Conservation (phyloP, 73 alveolate species). For the Tetrahymena thermophila region DNA sequence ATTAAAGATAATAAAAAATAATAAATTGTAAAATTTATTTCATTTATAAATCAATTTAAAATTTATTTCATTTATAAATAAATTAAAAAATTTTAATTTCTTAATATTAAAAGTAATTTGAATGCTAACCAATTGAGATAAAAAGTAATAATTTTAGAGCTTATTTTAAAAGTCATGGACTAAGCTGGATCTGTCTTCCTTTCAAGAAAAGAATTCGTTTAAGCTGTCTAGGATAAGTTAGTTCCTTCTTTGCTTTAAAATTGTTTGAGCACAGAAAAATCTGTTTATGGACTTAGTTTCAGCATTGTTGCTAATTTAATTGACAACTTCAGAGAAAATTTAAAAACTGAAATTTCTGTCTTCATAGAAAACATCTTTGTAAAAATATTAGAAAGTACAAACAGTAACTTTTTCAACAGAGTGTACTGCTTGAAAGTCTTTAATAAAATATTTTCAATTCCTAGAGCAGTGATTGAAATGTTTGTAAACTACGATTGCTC, state of each 20-base stretch:
- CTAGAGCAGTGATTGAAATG: constrained; percentile 74
- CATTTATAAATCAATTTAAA: no score
- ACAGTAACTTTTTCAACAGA: constrained; percentile 76
- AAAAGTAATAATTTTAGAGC: constrained; percentile 83
- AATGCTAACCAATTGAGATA: constrained; percentile 39
- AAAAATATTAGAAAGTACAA: constrained; percentile 83
- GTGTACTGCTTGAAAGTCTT: constrained; percentile 77
- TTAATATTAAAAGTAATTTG: not conserved
- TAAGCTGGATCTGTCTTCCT: constrained; percentile 73
- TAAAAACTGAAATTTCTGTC: constrained; percentile 77
- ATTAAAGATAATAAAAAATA: no score
- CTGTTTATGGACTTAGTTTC: constrained; percentile 69
- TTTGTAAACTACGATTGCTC: constrained; percentile 88
- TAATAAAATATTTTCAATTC: constrained; percentile 62
- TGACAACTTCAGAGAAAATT: constrained; percentile 74
- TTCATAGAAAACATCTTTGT: constrained; percentile 84
- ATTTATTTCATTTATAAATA: no score
- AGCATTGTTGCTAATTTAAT: constrained; percentile 79
- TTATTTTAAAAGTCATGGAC: constrained; percentile 78
- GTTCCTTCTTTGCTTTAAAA: constrained; percentile 83
- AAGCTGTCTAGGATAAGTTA: constrained; percentile 74
- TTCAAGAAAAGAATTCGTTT: constrained; percentile 65
- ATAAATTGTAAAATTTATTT: no score
- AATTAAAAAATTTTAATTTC: no score
- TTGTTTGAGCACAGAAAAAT: constrained; percentile 76